Percentiles rank a stretch among this genome's conserved stretches.
phyloP scores from a whole-genome alignment of 169 alveolate species.

The Babesia divergens region DNA sequence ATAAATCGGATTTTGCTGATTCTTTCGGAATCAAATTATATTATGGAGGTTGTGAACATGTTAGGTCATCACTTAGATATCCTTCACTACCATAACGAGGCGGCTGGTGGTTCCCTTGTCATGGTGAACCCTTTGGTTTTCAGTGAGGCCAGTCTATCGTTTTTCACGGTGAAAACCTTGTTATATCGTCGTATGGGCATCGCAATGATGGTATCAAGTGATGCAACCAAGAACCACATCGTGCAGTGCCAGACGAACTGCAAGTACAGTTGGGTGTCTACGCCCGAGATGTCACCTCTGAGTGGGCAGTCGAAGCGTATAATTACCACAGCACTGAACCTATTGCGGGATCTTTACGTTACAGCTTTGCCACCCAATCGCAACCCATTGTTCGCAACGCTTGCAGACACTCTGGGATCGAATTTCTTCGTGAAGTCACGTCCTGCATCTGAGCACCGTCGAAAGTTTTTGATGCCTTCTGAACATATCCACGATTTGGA shows the following conservation, averaged over 20 bases:
- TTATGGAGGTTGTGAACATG: conserved; percentile 3
- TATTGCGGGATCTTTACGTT: conserved; percentile 8
- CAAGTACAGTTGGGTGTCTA: conserved; percentile 10
- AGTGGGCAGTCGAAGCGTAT: conserved; percentile 5
- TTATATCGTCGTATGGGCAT: not conserved
- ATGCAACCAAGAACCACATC: not conserved
- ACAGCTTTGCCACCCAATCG: conserved; percentile 23
- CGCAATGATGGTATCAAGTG: not conserved
- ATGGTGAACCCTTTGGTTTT: conserved; percentile 13
- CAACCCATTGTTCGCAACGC: conserved; percentile 21
- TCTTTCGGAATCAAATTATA: conserved; percentile 23
- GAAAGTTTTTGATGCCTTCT: not conserved
- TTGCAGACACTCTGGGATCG: conserved; percentile 28
- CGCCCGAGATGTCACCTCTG: not conserved
- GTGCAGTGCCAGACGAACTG: not conserved
- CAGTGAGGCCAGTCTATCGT: conserved; percentile 3
- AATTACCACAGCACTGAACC: not conserved
- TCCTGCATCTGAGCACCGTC: not conserved
- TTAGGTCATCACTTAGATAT: conserved; percentile 16
- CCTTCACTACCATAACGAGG: conserved; percentile 5
- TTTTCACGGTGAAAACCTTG: not conserved
- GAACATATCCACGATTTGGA: not conserved
- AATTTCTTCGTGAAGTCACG: conserved; percentile 9
- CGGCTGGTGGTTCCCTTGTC: conserved; percentile 1
- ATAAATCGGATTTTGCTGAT: conserved; percentile 8